Conservation (phyloP, 768 basidiomycete genomes). For the Rhodotorula babjevae region DNA sequence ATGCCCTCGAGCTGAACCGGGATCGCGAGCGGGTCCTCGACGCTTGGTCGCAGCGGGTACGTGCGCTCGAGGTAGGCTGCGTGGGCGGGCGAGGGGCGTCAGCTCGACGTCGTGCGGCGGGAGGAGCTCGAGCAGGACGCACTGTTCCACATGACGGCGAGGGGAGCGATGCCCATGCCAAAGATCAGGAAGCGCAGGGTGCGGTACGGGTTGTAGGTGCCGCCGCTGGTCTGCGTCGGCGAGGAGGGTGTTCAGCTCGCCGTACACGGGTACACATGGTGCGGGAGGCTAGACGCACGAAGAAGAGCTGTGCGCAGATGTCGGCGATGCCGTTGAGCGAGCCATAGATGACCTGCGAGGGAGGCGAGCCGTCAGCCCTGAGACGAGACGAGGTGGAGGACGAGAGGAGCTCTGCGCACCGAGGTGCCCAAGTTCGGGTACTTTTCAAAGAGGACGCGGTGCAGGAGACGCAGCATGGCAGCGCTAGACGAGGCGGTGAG, state of each 20-base stretch:
- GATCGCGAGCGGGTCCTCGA: neutral
- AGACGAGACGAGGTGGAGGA: no score
- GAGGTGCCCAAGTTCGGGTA: neutral
- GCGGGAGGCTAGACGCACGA: neutral
- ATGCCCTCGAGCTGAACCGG: neutral
- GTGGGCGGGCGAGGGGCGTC: neutral
- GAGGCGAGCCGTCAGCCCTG: neutral
- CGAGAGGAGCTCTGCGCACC: neutral
- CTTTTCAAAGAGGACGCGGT: neutral
- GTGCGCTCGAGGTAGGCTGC: slow-evolving; percentile 7
- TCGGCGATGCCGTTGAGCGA: neutral
- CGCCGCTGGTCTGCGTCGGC: neutral
- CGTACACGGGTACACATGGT: no score
- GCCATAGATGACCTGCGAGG: slow-evolving; percentile 2
- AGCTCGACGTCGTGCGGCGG: neutral
- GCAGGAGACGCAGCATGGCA: neutral
- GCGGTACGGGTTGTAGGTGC: neutral
- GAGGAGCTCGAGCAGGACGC: neutral
- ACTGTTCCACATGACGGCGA: slow-evolving; percentile 6
- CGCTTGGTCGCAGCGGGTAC: neutral
- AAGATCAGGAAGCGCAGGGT: neutral
- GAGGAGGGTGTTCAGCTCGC: neutral
- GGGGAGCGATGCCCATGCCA: neutral
- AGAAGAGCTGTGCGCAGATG: neutral
- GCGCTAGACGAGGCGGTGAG: no score